These are phyloP conservation scores for Diaporthe sp. DNA, from an alignment of 2,329 filamentous ascomycete species.

Conservation along the genomic window DNA sequence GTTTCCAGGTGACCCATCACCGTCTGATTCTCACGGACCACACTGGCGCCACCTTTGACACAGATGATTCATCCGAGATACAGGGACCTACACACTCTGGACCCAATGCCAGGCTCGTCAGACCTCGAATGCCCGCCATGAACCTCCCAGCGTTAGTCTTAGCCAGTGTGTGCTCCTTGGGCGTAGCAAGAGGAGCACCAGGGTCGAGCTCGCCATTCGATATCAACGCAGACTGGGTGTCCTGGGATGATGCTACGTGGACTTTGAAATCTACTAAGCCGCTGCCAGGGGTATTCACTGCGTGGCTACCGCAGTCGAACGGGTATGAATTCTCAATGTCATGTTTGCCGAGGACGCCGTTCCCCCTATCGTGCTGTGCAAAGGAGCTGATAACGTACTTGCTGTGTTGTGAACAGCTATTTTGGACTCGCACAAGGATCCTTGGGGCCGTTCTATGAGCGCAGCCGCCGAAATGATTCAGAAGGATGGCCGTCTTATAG, in stretches of 20 bases:
- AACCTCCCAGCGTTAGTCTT: slow-evolving; percentile 10
- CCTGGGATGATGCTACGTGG: slow-evolving; percentile 33
- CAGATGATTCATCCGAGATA: neutral
- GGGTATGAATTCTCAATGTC: slow-evolving; percentile 23
- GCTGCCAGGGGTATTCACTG: slow-evolving; percentile 32
- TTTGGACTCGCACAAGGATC: slow-evolving; percentile 33
- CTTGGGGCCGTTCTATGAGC: slow-evolving; percentile 32
- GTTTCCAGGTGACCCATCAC: neutral
- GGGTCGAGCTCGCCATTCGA: slow-evolving; percentile 26
- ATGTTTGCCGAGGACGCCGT: neutral
- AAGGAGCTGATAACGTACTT: slow-evolving; percentile 3
- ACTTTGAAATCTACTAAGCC: slow-evolving; percentile 33
- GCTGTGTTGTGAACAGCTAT: slow-evolving; percentile 22
- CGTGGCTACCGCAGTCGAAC: slow-evolving; percentile 33
- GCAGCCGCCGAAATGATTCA: slow-evolving; percentile 31
- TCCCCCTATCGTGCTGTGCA: neutral
- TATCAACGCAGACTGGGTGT: slow-evolving; percentile 32
- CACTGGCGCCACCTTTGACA: neutral
- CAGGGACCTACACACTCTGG: neutral
- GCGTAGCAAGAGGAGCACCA: slow-evolving; percentile 21
- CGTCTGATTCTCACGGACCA: slow-evolving; percentile 1
- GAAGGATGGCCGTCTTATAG: slow-evolving; percentile 32
- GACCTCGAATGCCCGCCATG: slow-evolving; percentile 8
- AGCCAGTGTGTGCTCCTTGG: slow-evolving; percentile 4
- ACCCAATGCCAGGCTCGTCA: neutral